Conservation (phyloP, 2,329 filamentous ascomycete genomes). For the Cadophora malorum region DNA sequence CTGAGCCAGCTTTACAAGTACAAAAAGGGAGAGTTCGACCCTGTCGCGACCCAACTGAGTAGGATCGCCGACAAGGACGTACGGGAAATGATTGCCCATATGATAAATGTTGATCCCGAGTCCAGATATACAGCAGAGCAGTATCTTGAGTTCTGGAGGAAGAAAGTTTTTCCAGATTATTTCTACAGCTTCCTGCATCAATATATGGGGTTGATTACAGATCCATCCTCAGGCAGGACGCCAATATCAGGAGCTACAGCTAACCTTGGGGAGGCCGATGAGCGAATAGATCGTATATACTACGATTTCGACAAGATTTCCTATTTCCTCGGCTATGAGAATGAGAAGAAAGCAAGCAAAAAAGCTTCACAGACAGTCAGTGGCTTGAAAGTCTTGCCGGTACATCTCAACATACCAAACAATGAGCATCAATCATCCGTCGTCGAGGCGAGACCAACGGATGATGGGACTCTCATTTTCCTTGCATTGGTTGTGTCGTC, state of each 20-base stretch:
- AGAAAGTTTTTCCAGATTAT: constrained; percentile 92
- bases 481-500: constrained; percentile 88
- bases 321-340: constrained; percentile 83
- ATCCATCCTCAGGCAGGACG: constrained; percentile 80
- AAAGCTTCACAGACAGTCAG: constrained; percentile 54
- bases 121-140: constrained; percentile 92
- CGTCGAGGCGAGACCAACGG: constrained; percentile 65
- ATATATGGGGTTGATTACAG: constrained; percentile 95
- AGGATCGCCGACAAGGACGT: constrained; percentile 89
- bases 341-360: constrained; percentile 46
- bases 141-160: constrained; percentile 90
- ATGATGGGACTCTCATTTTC: constrained; percentile 93
- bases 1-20: constrained; percentile 96
- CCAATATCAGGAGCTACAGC: constrained; percentile 70
- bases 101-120: constrained; percentile 94
- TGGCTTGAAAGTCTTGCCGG: constrained; percentile 72
- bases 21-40: constrained; percentile 89
- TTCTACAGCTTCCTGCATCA: constrained; percentile 98
- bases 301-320: constrained; percentile 98
- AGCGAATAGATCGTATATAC: constrained; percentile 91
- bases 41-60: constrained; percentile 77
- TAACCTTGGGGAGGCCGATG: constrained; percentile 87
- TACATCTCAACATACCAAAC: constrained; percentile 86
- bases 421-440: constrained; percentile 74
- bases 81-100: constrained; percentile 87